A percentile compares a stretch with the other conserved stretches of the same genome.
Evolutionary conservation across 2,329 filamentous ascomycete species (phyloP).

Genomic region (Fusarium liriodendri): DNA sequence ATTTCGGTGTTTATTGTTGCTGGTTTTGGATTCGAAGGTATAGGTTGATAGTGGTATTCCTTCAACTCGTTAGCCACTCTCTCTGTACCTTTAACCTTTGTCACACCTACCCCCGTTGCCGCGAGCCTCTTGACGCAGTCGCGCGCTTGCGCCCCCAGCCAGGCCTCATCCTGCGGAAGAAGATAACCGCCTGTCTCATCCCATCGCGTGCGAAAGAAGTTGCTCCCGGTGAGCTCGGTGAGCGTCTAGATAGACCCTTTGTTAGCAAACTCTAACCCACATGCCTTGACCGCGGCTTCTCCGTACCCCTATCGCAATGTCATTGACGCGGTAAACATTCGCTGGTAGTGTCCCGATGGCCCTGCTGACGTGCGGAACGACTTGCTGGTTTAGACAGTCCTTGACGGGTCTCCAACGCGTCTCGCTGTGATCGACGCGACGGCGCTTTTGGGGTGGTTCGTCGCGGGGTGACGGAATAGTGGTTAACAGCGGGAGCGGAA

Average conservation of each 20-base stretch:
- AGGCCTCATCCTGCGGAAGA: slow-evolving; percentile 25
- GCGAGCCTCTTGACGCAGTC: slow-evolving; percentile 38
- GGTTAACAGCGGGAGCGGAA: slow-evolving; percentile 15
- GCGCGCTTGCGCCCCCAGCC: slow-evolving; percentile 27
- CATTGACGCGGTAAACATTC: slow-evolving; percentile 37
- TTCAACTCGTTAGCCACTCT: slow-evolving; percentile 10
- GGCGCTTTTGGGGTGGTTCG: slow-evolving; percentile 47
- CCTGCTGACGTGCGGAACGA: slow-evolving; percentile 48
- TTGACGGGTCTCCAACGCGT: slow-evolving; percentile 32
- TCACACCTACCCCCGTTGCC: slow-evolving; percentile 33
- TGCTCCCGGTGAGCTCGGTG: slow-evolving; percentile 36
- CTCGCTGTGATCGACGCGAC: slow-evolving; percentile 41
- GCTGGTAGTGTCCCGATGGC: slow-evolving; percentile 40
- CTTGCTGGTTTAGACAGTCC: slow-evolving; percentile 44
- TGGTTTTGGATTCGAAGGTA: not conserved
- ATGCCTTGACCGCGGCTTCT: not conserved
- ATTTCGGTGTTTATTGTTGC: not conserved
- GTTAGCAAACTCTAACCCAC: slow-evolving; percentile 12
- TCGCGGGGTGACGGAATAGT: slow-evolving; percentile 17
- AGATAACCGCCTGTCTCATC: slow-evolving; percentile 38
- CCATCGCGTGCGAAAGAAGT: slow-evolving; percentile 38
- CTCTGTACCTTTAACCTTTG: not conserved
- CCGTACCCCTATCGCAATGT: slow-evolving; percentile 48
- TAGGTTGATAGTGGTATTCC: slow-evolving; percentile 5
- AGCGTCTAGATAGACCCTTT: slow-evolving; percentile 29